Evolutionary conservation across 169 alveolate genomes (phyloP).

Genomic region (Eimeria acervulina): DNA sequence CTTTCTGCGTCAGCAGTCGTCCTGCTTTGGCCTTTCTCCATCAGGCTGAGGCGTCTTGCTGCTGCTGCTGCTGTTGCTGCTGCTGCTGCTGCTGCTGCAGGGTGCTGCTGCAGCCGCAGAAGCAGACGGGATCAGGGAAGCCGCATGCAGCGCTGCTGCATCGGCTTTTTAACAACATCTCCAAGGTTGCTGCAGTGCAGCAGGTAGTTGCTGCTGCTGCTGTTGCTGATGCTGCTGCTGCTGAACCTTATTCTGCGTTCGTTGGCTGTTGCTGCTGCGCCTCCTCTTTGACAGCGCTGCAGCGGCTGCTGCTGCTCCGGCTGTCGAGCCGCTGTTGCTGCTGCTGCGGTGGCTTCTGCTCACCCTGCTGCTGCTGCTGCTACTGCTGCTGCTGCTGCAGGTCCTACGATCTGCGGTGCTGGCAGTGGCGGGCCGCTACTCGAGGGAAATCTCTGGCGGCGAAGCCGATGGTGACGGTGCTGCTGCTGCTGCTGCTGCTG

Average conservation of each 20-base stretch:
- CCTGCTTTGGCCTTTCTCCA: too few species aligned
- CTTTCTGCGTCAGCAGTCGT: too few species aligned
- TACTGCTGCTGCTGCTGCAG: background rate
- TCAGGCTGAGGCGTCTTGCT: background rate
- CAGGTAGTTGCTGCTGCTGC: constrained; percentile 1
- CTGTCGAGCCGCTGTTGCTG: too few species aligned
- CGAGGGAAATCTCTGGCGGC: background rate
- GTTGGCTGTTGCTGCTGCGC: too few species aligned
- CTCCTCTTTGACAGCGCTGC: too few species aligned
- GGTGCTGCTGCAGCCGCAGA: constrained; percentile 17
- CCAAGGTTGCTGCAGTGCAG: constrained; percentile 18
- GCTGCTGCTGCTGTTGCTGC: constrained; percentile 24
- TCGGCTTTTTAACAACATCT: background rate
- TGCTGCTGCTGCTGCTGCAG: constrained; percentile 20
- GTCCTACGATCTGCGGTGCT: background rate
- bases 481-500: background rate
- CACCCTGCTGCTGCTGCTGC: constrained; percentile 5
- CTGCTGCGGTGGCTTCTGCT: too few species aligned
- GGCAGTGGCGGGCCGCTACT: background rate
- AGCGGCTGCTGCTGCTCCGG: too few species aligned
- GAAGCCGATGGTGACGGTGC: background rate
- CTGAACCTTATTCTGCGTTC: too few species aligned
- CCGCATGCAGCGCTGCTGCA: constrained; percentile 29
- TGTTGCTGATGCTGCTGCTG: too few species aligned
- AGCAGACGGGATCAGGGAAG: background rate